phyloP scores from a whole-genome alignment of 768 basidiomycete species.

The Jaapia argillacea region DNA sequence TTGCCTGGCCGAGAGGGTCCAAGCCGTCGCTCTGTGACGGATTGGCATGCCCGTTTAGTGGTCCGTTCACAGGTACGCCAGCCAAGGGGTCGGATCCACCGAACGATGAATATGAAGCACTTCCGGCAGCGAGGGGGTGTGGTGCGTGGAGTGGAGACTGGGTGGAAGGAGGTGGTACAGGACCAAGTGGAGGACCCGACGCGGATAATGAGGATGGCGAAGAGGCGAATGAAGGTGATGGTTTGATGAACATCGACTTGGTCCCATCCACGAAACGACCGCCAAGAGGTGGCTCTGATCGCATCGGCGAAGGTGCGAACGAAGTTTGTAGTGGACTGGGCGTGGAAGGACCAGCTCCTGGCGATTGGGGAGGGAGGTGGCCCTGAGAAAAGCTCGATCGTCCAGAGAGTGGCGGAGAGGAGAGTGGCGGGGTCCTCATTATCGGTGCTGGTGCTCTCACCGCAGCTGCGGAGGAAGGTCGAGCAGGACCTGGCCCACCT shows the following conservation, averaged over 20 bases:
- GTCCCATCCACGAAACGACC: conserved; percentile 67
- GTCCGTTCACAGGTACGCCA: no score
- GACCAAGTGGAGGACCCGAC: neutral
- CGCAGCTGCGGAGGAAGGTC: neutral
- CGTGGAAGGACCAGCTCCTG: conserved; percentile 47
- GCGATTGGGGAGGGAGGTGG: conserved; percentile 32
- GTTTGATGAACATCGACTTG: conserved; percentile 70
- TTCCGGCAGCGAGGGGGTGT: no score
- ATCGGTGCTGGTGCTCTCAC: neutral
- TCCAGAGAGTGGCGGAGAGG: conserved; percentile 7
- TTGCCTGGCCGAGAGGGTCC: conserved; percentile 57
- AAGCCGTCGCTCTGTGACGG: conserved; percentile 25
- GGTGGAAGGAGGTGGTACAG: neutral
- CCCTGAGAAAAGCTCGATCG: conserved; percentile 18
- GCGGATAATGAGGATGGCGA: conserved; percentile 6
- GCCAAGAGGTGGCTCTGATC: conserved; percentile 39
- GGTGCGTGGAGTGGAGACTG: conserved; percentile 10
- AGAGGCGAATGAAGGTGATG: conserved; percentile 10
- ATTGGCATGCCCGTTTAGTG: conserved; percentile 2
- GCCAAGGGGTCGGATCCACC: no score
- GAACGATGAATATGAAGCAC: no score
- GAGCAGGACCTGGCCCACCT: no score
- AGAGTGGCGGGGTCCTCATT: conserved; percentile 5
- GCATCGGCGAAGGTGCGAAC: conserved; percentile 14
- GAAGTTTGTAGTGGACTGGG: conserved; percentile 23